Evolutionary conservation across 2,329 filamentous ascomycete genomes (phyloP).

Genomic region (Ascocoryne sarcoides): DNA sequence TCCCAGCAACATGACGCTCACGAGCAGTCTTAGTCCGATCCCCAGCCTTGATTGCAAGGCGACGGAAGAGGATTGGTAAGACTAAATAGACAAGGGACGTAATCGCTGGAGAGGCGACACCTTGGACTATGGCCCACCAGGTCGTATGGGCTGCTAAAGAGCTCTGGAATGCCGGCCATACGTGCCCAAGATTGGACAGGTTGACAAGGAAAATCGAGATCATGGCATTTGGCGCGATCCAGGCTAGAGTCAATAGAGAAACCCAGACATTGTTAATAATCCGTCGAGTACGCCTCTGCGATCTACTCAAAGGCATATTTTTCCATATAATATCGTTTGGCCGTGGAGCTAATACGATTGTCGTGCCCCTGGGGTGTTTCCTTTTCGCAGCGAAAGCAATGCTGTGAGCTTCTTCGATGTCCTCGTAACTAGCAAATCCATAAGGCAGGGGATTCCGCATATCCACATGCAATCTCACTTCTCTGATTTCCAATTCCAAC

Average conservation of each 20-base stretch:
- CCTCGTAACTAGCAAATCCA: slow-evolving; percentile 89
- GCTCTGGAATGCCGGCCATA: slow-evolving; percentile 68
- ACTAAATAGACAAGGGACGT: slow-evolving; percentile 82
- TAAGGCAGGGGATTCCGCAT: slow-evolving; percentile 82
- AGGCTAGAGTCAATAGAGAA: slow-evolving; percentile 67
- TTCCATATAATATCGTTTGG: slow-evolving; percentile 95
- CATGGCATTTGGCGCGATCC: slow-evolving; percentile 86
- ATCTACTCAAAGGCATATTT: slow-evolving; percentile 68
- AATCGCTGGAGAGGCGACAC: slow-evolving; percentile 80
- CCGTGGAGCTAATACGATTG: slow-evolving; percentile 68
- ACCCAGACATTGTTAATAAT: slow-evolving; percentile 83
- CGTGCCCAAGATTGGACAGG: slow-evolving; percentile 64
- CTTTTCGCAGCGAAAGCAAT: slow-evolving; percentile 76
- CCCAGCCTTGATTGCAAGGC: slow-evolving; percentile 72
- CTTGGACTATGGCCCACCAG: slow-evolving; percentile 83
- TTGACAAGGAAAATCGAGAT: slow-evolving; percentile 93
- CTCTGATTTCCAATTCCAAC: slow-evolving; percentile 75
- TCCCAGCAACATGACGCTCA: slow-evolving; percentile 82
- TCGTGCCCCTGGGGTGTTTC: slow-evolving; percentile 72
- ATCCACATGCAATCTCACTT: slow-evolving; percentile 74
- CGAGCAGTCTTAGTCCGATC: slow-evolving; percentile 88
- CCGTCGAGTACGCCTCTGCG: slow-evolving; percentile 60
- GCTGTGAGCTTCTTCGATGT: slow-evolving; percentile 77
- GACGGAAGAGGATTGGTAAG: slow-evolving; percentile 84
- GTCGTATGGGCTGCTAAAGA: slow-evolving; percentile 53